phyloP scores from a whole-genome alignment of 768 basidiomycete genomes.

The Floccularia luteovirens region DNA sequence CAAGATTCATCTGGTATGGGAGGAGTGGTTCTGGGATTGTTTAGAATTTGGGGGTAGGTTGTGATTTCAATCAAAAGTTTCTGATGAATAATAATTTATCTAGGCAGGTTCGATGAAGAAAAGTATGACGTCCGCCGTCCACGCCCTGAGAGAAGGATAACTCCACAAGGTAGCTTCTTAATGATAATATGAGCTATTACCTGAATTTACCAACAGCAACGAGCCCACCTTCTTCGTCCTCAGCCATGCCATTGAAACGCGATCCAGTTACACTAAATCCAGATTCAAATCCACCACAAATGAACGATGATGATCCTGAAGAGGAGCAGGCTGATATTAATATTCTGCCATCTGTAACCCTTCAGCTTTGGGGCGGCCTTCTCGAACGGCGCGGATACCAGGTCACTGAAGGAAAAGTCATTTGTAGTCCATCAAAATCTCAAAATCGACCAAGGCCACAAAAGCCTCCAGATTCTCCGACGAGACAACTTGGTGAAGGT shows the following conservation, averaged over 20 bases:
- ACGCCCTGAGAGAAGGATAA: slow-evolving; percentile 44
- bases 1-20: slow-evolving; percentile 78
- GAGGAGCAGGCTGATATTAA: slow-evolving; percentile 51
- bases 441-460: slow-evolving; percentile 3
- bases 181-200: background rate
- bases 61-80: background rate
- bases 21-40: slow-evolving; percentile 97
- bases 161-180: slow-evolving; percentile 9
- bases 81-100: too few relatives aligned
- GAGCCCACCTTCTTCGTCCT: slow-evolving; percentile 14
- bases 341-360: slow-evolving; percentile 53
- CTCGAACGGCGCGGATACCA: slow-evolving; percentile 63
- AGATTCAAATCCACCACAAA: slow-evolving; percentile 8
- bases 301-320: slow-evolving; percentile 31
- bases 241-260: slow-evolving; percentile 2
- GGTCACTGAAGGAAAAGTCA: slow-evolving; percentile 46
- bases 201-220: slow-evolving; percentile 8
- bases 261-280: background rate
- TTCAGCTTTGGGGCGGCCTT: slow-evolving; percentile 66
- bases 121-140: slow-evolving; percentile 53
- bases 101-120: slow-evolving; percentile 59
- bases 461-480: background rate
- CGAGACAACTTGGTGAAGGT: slow-evolving; percentile 10
- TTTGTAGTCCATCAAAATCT: slow-evolving; percentile 52
- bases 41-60: slow-evolving; percentile 59